Base-by-base conservation (phyloP, 306 rosid species). In the Malus orientalis region DNA sequence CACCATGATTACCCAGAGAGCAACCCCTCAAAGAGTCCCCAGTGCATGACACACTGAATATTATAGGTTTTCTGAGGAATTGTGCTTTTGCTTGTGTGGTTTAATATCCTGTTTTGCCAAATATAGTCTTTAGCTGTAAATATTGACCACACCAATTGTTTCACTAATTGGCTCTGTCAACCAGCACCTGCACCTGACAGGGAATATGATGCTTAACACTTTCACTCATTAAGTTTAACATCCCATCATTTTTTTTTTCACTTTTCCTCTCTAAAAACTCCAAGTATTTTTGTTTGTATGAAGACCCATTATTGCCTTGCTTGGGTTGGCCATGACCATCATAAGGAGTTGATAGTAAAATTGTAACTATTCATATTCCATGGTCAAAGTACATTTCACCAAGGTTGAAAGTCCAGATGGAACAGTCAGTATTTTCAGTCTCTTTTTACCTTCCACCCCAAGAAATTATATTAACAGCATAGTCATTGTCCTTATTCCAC, bases 31-130 rank as follows among this genome's bases (percentile, higher is more conserved):
- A 81, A 75, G 55, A 51, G 55, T 51, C 78, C 77, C 72, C 69
- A 66, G 75, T 69, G 77, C 76, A 83, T 83, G 82, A 82, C 82
- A 84, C 65, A 85, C 87, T 84, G 87, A 88, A 91, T 82, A 82
- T 74, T 85, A 82, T 79, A 86, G 86, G 55, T 5, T 79, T 69
- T 78, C 79, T 76, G 86, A 77, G 80, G 70, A 76, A 76, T 78
- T 62, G 74, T 70, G 78, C 71, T 82, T 87, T 81, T 86, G 75
- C 27, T 58, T 58, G 62, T 22, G 12, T 11, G 42, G 83, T 58
- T 87, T 74, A 80, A 72, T 75, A 49, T 85, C 66, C 81, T 64
- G 73, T 83, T 76, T 60, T 27, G 79, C 72, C 68, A 63, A 71
- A 83, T 82, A 60, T 78, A 59, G 81, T 81, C 69, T 30, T 40